Percentiles rank a stretch among this genome's conserved stretches.
These are phyloP conservation scores for Calonectria montana DNA, from an alignment of 2,329 filamentous ascomycete genomes.

Conservation along the genomic window DNA sequence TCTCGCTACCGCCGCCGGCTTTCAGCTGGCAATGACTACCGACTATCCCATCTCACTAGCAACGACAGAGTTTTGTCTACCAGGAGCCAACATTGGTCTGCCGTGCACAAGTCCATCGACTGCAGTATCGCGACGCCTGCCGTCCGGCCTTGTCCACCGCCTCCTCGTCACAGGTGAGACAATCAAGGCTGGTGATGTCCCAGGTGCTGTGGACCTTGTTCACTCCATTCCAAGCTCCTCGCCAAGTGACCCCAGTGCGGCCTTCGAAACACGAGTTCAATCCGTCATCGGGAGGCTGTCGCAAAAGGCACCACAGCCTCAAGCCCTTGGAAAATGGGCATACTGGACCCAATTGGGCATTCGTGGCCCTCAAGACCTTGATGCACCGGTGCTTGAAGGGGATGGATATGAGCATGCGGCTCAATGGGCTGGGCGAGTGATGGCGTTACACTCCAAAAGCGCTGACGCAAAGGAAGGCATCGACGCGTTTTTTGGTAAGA, in stretches of 20 bases:
- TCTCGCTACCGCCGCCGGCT: conserved; percentile 39
- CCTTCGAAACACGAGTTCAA: conserved; percentile 28
- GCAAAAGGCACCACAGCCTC: conserved; percentile 31
- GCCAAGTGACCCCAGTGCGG: neutral
- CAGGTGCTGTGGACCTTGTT: conserved; percentile 35
- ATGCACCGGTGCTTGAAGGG: neutral
- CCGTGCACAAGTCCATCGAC: conserved; percentile 41
- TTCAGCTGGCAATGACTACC: conserved; percentile 38
- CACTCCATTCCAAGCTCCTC: neutral
- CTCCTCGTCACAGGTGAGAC: conserved; percentile 34
- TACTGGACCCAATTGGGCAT: conserved; percentile 38
- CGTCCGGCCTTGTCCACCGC: conserved; percentile 30
- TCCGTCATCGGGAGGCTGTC: conserved; percentile 22
- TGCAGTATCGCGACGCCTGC: conserved; percentile 31
- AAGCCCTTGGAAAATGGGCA: conserved; percentile 40
- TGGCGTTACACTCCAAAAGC: conserved; percentile 40
- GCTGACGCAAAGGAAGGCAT: conserved; percentile 38
- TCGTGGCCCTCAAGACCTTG: neutral
- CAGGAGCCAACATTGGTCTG: conserved; percentile 37
- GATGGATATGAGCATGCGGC: conserved; percentile 37
- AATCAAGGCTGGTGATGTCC: conserved; percentile 21
- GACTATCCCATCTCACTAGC: conserved; percentile 36
- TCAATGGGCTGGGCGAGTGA: conserved; percentile 36
- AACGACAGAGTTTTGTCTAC: conserved; percentile 31
- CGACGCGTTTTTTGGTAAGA: conserved; percentile 35